Percentiles rank a stretch among this genome's conserved stretches.
These are phyloP conservation scores for Talaromyces liani DNA, from an alignment of 495 filamentous ascomycete genomes.

Conservation along the genomic window DNA sequence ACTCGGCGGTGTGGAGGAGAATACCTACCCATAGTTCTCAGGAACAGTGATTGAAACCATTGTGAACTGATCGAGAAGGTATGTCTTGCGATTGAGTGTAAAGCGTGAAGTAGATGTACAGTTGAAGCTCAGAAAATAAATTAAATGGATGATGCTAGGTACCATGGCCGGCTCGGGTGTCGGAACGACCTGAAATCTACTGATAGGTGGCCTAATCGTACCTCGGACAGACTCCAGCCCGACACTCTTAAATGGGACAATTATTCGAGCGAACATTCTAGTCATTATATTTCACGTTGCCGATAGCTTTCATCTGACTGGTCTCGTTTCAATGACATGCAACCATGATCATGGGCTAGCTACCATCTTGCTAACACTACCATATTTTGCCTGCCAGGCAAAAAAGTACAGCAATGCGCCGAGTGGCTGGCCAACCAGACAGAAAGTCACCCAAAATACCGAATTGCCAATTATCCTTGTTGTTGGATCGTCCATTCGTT, in stretches of 20 bases:
- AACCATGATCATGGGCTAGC: background rate
- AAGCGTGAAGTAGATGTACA: background rate
- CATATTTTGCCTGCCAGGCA: conserved; percentile 97
- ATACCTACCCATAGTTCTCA: conserved; percentile 42
- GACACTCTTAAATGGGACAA: background rate
- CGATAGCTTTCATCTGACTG: background rate
- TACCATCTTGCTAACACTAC: conserved; percentile 50
- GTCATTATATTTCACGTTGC: background rate
- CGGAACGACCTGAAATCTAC: background rate
- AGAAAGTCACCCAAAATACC: conserved; percentile 95
- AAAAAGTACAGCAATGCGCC: conserved; percentile 91
- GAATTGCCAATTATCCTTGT: conserved; percentile 77
- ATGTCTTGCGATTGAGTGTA: background rate
- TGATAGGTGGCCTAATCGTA: background rate
- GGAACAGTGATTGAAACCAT: conserved; percentile 38
- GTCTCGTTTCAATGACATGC: background rate
- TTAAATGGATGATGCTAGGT: background rate
- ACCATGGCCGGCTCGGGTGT: background rate
- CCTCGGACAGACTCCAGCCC: background rate
- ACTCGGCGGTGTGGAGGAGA: background rate
- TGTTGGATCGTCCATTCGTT: conserved; percentile 65
- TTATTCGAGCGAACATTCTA: background rate
- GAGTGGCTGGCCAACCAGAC: conserved; percentile 85
- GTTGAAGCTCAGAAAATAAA: background rate
- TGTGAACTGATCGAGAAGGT: conserved; percentile 6